These are phyloP conservation scores for Scytalidium sp. DNA, from an alignment of 2,329 filamentous ascomycete genomes.

Conservation along the genomic window DNA sequence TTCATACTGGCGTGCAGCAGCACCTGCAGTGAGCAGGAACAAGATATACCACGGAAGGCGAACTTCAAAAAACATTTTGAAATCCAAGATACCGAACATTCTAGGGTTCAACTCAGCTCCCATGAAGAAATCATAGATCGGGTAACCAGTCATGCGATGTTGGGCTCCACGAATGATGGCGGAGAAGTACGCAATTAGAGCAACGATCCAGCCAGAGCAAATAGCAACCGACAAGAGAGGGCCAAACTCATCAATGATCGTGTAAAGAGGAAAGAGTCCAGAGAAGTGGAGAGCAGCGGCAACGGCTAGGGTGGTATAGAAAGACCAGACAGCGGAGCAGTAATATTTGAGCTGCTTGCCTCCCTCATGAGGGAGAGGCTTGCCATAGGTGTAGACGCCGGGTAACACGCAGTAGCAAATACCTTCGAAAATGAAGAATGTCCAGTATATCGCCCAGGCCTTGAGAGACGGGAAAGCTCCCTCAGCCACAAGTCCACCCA, in stretches of 20 bases:
- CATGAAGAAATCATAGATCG: slow-evolving; percentile 88
- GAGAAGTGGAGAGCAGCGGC: slow-evolving; percentile 74
- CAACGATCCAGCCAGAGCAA: slow-evolving; percentile 80
- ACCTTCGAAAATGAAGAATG: slow-evolving; percentile 82
- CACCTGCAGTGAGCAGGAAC: slow-evolving; percentile 71
- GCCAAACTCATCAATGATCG: slow-evolving; percentile 91
- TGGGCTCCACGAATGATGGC: slow-evolving; percentile 76
- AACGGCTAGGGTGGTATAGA: slow-evolving; percentile 79
- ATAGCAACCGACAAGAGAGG: slow-evolving; percentile 92
- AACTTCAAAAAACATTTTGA: slow-evolving; percentile 96
- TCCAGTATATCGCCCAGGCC: slow-evolving; percentile 95
- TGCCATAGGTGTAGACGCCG: slow-evolving; percentile 83
- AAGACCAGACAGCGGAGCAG: slow-evolving; percentile 84
- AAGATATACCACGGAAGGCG: slow-evolving; percentile 91
- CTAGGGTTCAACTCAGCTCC: slow-evolving; percentile 83
- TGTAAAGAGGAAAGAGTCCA: slow-evolving; percentile 85
- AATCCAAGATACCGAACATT: slow-evolving; percentile 80
- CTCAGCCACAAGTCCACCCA: slow-evolving; percentile 72
- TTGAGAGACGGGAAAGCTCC: slow-evolving; percentile 79
- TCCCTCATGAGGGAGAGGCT: slow-evolving; percentile 77
- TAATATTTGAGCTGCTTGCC: slow-evolving; percentile 91
- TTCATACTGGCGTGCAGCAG: slow-evolving; percentile 81
- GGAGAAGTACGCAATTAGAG: slow-evolving; percentile 81
- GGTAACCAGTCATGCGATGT: slow-evolving; percentile 86
- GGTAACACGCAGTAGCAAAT: slow-evolving; percentile 82